phyloP scores from a whole-genome alignment of 768 basidiomycete species.

The Lyophyllum semitale region DNA sequence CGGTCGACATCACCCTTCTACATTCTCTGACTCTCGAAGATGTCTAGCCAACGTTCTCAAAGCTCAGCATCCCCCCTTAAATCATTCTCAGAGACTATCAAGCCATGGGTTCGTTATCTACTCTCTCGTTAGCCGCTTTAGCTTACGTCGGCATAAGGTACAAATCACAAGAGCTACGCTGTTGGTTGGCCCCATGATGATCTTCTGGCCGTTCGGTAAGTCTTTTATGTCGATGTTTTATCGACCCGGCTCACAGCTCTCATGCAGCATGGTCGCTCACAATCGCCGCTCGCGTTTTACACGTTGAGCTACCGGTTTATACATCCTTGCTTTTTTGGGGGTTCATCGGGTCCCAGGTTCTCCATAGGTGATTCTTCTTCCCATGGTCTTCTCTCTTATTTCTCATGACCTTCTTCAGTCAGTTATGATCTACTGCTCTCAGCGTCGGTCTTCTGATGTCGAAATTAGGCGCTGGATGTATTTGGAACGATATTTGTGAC shows the following conservation, averaged over 20 bases:
- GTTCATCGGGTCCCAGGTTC: conserved; percentile 14
- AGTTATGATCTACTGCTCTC: neutral
- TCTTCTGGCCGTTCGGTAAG: conserved; percentile 20
- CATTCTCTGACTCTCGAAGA: no score
- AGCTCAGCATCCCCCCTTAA: no score
- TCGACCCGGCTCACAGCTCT: neutral
- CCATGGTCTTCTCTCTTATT: neutral
- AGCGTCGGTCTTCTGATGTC: neutral
- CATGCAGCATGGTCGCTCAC: conserved; percentile 16
- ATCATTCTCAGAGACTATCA: no score
- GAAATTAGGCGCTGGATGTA: conserved; percentile 16
- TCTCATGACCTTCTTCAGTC: neutral
- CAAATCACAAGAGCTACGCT: conserved; percentile 10
- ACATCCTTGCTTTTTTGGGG: conserved; percentile 3
- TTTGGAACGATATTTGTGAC: conserved; percentile 22
- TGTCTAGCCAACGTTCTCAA: no score
- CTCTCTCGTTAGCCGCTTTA: no score
- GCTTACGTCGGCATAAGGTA: neutral
- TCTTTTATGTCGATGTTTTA: neutral
- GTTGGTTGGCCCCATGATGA: conserved; percentile 15
- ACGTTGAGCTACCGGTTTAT: conserved; percentile 2
- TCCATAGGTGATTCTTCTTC: conserved; percentile 11
- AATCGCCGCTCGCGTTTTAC: conserved; percentile 12
- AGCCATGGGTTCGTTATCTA: no score
- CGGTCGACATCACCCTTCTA: no score